Evolutionary conservation across 1,284 basidiomycete genomes (phyloP).

Genomic region (Moesziomyces parantarcticus): DNA sequence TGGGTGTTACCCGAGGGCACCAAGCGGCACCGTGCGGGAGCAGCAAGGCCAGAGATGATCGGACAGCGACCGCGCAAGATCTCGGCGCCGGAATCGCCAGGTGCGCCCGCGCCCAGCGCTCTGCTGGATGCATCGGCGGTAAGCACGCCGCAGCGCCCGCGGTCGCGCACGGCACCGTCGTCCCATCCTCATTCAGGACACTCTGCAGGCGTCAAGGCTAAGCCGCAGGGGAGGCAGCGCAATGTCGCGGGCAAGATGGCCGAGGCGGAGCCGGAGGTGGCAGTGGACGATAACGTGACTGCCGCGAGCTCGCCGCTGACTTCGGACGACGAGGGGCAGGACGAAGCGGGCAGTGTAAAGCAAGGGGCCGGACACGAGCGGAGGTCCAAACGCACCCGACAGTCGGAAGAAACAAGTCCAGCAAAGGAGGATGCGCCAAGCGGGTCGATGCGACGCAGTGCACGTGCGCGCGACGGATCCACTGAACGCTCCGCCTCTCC

Average conservation of each 20-base stretch:
- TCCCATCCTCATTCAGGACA: slow-evolving; percentile 3
- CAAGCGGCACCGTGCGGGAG: slow-evolving; percentile 32
- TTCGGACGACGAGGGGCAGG: slow-evolving; percentile 29
- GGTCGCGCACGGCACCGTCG: slow-evolving; percentile 27
- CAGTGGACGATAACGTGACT: slow-evolving; percentile 3
- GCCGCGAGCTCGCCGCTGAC: slow-evolving; percentile 37
- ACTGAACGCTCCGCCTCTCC: slow-evolving; percentile 13
- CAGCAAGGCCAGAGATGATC: slow-evolving; percentile 31
- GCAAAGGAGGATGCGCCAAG: neutral
- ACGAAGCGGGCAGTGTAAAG: neutral
- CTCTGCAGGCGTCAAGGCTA: slow-evolving; percentile 2
- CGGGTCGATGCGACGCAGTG: slow-evolving; percentile 16
- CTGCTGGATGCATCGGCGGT: neutral
- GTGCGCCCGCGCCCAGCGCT: neutral
- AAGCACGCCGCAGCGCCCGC: slow-evolving; percentile 20
- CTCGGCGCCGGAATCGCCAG: slow-evolving; percentile 47
- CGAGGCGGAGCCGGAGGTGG: slow-evolving; percentile 6
- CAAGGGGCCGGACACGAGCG: slow-evolving; percentile 9
- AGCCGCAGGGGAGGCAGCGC: slow-evolving; percentile 5
- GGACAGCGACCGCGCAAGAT: slow-evolving; percentile 42
- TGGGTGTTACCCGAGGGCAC: slow-evolving; percentile 84
- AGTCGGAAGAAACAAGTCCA: slow-evolving; percentile 11
- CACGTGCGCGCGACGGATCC: slow-evolving; percentile 10
- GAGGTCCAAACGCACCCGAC: slow-evolving; percentile 11
- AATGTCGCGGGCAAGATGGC: slow-evolving; percentile 4